Base-by-base conservation (phyloP, 352 stramenopile genomes). In the Globisporangium middletonii region DNA sequence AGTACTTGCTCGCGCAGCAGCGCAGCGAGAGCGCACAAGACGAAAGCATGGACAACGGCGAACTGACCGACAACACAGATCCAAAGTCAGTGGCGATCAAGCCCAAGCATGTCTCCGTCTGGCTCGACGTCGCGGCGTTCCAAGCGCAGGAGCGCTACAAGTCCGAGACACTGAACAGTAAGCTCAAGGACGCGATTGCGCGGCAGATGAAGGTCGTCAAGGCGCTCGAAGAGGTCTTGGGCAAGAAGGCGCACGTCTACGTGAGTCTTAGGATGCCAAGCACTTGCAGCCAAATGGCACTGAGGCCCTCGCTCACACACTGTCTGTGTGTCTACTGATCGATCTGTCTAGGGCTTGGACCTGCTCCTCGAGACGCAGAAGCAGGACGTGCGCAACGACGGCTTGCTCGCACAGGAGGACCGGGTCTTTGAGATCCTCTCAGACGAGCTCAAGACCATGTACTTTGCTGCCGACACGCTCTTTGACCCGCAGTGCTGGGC, bases 61-160 rank as follows among this genome's bases (percentile, higher is more conserved):
- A 13, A 26, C 2, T 15, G 11, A n/a, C n/a, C 4, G 43, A 37
- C 2, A 8, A 9, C 19, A 48, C 35, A 9, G 6, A 33, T 0
- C 9, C n/a, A 50, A 33, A 47, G 11, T 13, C 37, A 11, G 45
- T 26, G n/a, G 15, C 23, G 1, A 64, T 63, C 45, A 15, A 42
- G 27, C 44, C 48, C 13, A 67, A 62, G 30, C 41, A 50, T 11
- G 64, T 78, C 19, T 75, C 69, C 0, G 61, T 80, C 15, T 86
- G 75, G 75, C 59, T 81, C 46, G 64, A 62, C 30, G 48, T 83
- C 3, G 75, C 75, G 19, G 75, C 64, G 30, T 54, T 68, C 8
- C 75, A 86, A 45, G 75, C 73, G 53, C 64, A 68, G 28, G 71
- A 77, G 55, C 66, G 71, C 12, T 66, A 72, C 61, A 67, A 67